Percentiles rank a stretch among this genome's conserved stretches.
Conservation (phyloP, 208 protist genomes). For the Acanthamoeba castellanii region DNA sequence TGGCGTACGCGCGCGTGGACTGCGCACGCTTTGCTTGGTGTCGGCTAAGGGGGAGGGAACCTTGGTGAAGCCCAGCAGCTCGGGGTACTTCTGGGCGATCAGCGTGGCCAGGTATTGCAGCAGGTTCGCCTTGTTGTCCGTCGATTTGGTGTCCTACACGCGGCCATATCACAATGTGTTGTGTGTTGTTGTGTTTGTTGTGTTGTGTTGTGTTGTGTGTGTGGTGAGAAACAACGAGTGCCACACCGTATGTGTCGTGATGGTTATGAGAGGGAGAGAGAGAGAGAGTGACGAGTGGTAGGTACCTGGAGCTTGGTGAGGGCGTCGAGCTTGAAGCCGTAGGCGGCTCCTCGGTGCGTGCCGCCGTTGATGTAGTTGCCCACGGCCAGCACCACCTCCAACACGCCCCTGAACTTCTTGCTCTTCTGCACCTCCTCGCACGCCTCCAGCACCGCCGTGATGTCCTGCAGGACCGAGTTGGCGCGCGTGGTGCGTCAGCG, state of each 20-base stretch:
- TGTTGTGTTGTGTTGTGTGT: too few relatives aligned
- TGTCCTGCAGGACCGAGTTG: not conserved
- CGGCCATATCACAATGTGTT: too few relatives aligned
- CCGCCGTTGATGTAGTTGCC: conserved; percentile 81
- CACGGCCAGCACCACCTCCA: conserved; percentile 75
- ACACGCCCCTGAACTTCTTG: conserved; percentile 36
- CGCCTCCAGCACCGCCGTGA: conserved; percentile 64
- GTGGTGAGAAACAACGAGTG: not conserved
- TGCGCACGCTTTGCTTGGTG: too few relatives aligned
- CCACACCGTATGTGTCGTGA: not conserved
- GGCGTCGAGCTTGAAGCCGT: conserved; percentile 79
- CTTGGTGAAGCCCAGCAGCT: not conserved
- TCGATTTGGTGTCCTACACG: conserved; percentile 46
- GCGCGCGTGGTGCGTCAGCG: not conserved
- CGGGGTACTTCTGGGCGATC: not conserved
- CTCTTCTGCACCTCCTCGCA: conserved; percentile 47
- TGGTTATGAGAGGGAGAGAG: not conserved
- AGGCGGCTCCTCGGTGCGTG: conserved; percentile 74
- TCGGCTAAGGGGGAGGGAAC: too few relatives aligned
- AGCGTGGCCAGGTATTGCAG: conserved; percentile 61
- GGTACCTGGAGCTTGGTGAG: conserved; percentile 76
- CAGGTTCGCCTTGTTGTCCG: conserved; percentile 56
- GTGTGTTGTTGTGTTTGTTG: too few relatives aligned
- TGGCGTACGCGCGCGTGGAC: not conserved
- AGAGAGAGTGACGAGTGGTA: not conserved